phyloP scores from a whole-genome alignment of 2,329 filamentous ascomycete species.

The Penicillium nordicum region DNA sequence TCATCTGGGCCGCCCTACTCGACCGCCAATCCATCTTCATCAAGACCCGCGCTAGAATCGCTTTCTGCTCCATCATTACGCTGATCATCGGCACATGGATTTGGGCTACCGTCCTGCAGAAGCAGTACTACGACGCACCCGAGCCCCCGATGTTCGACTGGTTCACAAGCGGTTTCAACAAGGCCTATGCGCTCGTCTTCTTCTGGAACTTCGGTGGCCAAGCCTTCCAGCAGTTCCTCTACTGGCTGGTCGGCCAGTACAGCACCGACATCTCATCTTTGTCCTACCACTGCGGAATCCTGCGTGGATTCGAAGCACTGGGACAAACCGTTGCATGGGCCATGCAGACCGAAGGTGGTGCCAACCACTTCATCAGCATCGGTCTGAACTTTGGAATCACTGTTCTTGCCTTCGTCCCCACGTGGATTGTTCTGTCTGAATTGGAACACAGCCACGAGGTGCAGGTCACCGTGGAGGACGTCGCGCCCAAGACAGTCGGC shows the following conservation, averaged over 20 bases:
- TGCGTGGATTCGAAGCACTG: conserved; percentile 24
- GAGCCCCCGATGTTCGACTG: conserved; percentile 23
- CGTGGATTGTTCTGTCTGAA: conserved; percentile 23
- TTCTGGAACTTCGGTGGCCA: conserved; percentile 25
- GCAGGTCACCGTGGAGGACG: conserved; percentile 18
- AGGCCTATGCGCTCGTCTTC: conserved; percentile 22
- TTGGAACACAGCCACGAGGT: conserved; percentile 26
- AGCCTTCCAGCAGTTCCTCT: conserved; percentile 26
- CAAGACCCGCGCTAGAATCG: conserved; percentile 23
- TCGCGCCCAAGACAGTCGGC: background rate
- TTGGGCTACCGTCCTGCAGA: conserved; percentile 23
- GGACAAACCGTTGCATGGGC: conserved; percentile 27
- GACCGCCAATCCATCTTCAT: conserved; percentile 24
- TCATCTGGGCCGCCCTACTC: conserved; percentile 16
- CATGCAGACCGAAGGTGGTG: conserved; percentile 22
- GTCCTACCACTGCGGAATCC: conserved; percentile 25
- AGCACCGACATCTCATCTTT: conserved; percentile 24
- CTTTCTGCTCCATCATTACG: conserved; percentile 16
- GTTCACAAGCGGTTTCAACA: conserved; percentile 23
- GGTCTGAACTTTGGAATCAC: conserved; percentile 26
- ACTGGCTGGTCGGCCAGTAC: conserved; percentile 27
- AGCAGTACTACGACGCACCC: conserved; percentile 20
- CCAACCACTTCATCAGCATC: conserved; percentile 26
- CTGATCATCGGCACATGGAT: conserved; percentile 24
- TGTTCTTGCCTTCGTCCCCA: conserved; percentile 19